Evolutionary conservation across 305 asterid species (phyloP), one percentile per base, ranked within the genome.

Genomic region (Striga hermonthica): DNA sequence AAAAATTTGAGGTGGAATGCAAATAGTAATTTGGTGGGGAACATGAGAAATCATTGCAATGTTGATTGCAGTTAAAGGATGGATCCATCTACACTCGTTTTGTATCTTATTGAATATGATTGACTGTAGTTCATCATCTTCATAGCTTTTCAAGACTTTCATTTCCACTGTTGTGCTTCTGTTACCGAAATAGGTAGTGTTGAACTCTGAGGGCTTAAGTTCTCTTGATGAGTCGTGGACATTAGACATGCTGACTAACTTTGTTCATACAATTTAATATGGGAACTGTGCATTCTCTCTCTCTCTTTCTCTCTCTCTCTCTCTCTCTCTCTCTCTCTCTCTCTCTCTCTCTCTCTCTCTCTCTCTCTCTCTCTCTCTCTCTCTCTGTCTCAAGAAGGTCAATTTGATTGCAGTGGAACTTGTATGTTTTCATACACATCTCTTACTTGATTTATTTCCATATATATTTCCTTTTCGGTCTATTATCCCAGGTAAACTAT

Each of bases 401-500:
- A 6, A 14, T 16, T 22, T 9, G 6, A 35, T 22, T 63, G 1
- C 34, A 4, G 6, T 37, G 16, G 16, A 39, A 31, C 3, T 57
- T 3, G 36, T 31, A 34, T 4, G 10, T 43, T 7, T 45, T 3
- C 63, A 38, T 40, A 4, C n/a, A 39, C 15, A 56, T 4, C 45
- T 15, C 47, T 54, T 60, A 37, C 1, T 22, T 22, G 31, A 22
- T 22, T 22, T 22, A 22, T 22, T 22, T 22, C 31, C 31, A 22
- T 22, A 22, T 22, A 22, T 39, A 37, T 43, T 47, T 7, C 48
- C 35, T 48, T 13, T 14, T 52, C 11, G 66, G 49, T 14, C 41
- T 43, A 36, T 50, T 70, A 64, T 56, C 78, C 75, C 87, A 87
- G 90, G 77, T 78, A 34, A 74, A 78, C 31, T 74, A 71, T 71